phyloP scores from a whole-genome alignment of 192 early-diverging fungal species.

The Umbelopsis ramanniana region DNA sequence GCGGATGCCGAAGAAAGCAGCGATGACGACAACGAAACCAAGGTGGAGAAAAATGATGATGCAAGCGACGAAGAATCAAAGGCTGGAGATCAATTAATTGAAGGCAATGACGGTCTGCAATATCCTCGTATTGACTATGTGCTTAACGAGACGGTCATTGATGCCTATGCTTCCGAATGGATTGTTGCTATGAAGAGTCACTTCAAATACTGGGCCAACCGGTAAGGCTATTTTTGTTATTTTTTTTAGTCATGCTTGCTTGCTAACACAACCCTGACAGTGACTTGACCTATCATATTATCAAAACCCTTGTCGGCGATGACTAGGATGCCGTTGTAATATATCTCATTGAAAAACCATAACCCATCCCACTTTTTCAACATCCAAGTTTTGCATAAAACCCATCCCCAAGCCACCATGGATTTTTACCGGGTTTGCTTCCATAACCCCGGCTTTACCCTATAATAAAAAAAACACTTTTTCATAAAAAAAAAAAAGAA shows the following conservation, averaged over 20 bases:
- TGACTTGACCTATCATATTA: constrained; percentile 28
- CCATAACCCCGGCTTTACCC: too few species aligned
- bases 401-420: too few species aligned
- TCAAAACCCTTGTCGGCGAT: constrained; percentile 16
- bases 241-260: neutral
- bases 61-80: constrained; percentile 11
- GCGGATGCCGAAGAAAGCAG: constrained; percentile 3
- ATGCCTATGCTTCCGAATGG: constrained; percentile 54
- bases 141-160: constrained; percentile 48
- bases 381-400: too few species aligned
- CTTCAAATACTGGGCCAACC: constrained; percentile 56
- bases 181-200: constrained; percentile 53
- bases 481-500: too few species aligned
- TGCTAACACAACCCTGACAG: neutral
- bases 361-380: too few species aligned
- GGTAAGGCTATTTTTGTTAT: constrained; percentile 33
- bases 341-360: too few species aligned
- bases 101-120: constrained; percentile 24
- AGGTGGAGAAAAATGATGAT: constrained; percentile 1
- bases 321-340: neutral
- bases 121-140: constrained; percentile 50
- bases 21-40: constrained; percentile 7
- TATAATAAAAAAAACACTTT: too few species aligned
- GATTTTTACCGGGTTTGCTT: too few species aligned
- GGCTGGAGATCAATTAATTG: neutral